Base-by-base conservation (phyloP, 257 asterid species). In the Solanum etuberosum region DNA sequence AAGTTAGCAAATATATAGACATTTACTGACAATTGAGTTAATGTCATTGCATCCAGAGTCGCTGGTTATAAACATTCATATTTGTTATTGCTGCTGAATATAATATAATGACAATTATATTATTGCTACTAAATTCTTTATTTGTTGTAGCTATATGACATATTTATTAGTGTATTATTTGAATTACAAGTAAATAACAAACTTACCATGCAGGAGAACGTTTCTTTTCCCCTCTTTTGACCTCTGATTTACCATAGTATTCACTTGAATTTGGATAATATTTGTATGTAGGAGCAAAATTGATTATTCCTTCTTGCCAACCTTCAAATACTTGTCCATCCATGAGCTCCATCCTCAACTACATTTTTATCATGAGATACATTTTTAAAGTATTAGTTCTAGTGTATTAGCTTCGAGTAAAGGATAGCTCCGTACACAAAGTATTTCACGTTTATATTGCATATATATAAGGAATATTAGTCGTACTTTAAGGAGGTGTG, bases 251-350 rank as follows among this genome's bases (percentile, higher is more conserved):
- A 63, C 95, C 95, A n/a, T 92, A 90, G 48, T 94, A 94, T 35
- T 89, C 92, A 85, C 90, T 91, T 9, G 95, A 93, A 89, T 89
- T 87, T 0, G 86, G 92, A 89, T 88, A 89, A 27, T 93, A 93
- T 88, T 94, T 94, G 89, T 93, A 94, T 0, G 97, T 94, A 42
- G 97, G 97, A 2, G 92, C 91, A 92, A 94, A 94, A n/a, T 90
- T 86, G 13, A 93, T 94, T 25, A 63, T 61, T 81, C 94, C 95
- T 91, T 94, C 95, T 5, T 89, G 88, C 95, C 97, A 94, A 5
- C 93, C 94, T 89, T 92, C 92, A 20, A 94, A 94, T 65, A 91
- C 91, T 89, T 91, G 93, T n/a, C 92, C 94, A 76, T 93, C 94
- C 90, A 68, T 85, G 29, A 90, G 89, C 88, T 93, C 95, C 83